Evolutionary conservation across 768 basidiomycete genomes (phyloP).

Genomic region (Lactarius hengduanensis): DNA sequence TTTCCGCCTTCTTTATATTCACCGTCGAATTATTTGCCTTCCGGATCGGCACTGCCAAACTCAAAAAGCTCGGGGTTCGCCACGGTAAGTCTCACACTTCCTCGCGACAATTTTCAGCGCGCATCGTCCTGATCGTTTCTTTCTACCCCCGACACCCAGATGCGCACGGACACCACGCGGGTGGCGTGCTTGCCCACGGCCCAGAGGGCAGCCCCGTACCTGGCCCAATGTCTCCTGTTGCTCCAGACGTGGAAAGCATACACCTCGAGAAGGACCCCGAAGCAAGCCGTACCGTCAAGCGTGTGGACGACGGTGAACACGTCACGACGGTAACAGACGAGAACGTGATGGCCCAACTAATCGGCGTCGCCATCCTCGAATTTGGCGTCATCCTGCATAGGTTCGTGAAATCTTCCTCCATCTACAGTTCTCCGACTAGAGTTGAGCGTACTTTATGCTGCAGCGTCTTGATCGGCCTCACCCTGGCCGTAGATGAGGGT

Average conservation of each 20-base stretch:
- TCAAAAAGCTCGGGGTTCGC: conserved; percentile 60
- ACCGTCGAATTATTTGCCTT: conserved; percentile 83
- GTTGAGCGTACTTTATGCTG: background rate
- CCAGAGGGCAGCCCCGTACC: conserved; percentile 46
- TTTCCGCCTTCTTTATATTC: conserved; percentile 83
- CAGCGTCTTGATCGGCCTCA: conserved; percentile 84
- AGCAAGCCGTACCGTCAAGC: conserved; percentile 34
- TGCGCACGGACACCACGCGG: conserved; percentile 62
- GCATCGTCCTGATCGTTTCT: background rate
- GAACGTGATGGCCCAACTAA: conserved; percentile 57
- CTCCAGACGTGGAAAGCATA: conserved; percentile 8
- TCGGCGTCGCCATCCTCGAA: conserved; percentile 90
- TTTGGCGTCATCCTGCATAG: conserved; percentile 91
- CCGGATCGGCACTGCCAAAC: conserved; percentile 76
- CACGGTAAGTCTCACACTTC: conserved; percentile 47
- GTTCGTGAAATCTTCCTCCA: conserved; percentile 33
- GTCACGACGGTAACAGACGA: conserved; percentile 37
- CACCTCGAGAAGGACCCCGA: background rate
- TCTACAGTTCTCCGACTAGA: background rate
- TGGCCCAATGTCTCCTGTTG: background rate
- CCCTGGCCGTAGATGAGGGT: conserved; percentile 79
- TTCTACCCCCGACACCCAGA: conserved; percentile 41
- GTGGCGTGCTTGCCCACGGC: conserved; percentile 66
- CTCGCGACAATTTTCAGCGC: background rate
- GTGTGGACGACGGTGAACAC: conserved; percentile 22